phyloP scores from a whole-genome alignment of 2,329 filamentous ascomycete genomes.

The Ophiosphaerella korrae region DNA sequence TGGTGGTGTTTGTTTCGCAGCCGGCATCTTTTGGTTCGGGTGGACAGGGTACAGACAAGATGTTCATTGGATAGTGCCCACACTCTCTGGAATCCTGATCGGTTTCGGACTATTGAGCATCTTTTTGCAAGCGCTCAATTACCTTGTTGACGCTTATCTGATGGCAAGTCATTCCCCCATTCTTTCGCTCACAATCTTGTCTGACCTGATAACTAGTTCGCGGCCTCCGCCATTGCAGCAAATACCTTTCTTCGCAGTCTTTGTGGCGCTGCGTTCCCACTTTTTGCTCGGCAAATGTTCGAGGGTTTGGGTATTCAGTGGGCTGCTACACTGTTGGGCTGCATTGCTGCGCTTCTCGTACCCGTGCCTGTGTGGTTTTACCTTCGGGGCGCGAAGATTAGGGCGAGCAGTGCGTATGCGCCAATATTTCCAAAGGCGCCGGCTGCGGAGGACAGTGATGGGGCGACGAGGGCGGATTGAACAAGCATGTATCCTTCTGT shows the following conservation, averaged over 20 bases:
- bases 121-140: slow-evolving; percentile 64
- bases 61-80: slow-evolving; percentile 52
- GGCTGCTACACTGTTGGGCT: slow-evolving; percentile 53
- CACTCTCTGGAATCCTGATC: slow-evolving; percentile 56
- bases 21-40: slow-evolving; percentile 47
- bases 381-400: slow-evolving; percentile 50
- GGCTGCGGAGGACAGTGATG: slow-evolving; percentile 9
- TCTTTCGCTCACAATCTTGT: neutral
- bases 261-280: slow-evolving; percentile 58
- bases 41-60: slow-evolving; percentile 51
- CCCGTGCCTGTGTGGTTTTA: slow-evolving; percentile 55
- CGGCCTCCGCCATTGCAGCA: slow-evolving; percentile 61
- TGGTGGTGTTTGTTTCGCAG: slow-evolving; percentile 54
- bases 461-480: too few relatives aligned
- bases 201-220: slow-evolving; percentile 43
- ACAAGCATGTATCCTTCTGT: too few relatives aligned
- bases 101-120: slow-evolving; percentile 64
- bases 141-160: slow-evolving; percentile 65
- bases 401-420: slow-evolving; percentile 51
- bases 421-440: slow-evolving; percentile 37
- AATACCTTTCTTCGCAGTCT: slow-evolving; percentile 61
- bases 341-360: slow-evolving; percentile 50
- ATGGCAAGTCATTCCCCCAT: slow-evolving; percentile 43
- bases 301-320: slow-evolving; percentile 58
- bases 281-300: slow-evolving; percentile 63